Evolutionary conservation across 345 rosid species (phyloP), one percentile per base, ranked within the genome.

Genomic region (Camelina laxa): DNA sequence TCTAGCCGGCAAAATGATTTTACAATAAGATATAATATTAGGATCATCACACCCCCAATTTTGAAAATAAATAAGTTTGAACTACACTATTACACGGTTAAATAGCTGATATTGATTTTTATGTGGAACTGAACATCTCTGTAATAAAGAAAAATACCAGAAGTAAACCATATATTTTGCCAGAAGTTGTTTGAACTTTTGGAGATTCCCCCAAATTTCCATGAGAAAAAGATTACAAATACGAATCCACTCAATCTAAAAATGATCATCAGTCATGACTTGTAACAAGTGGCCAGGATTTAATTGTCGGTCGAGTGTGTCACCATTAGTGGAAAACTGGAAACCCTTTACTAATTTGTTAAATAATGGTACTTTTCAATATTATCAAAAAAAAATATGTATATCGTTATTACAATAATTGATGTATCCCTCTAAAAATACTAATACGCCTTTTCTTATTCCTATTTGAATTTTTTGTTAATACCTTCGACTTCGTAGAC

Each of bases 271-370:
- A 38, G 39, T 48, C 72, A 48, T 74, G 66, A 50, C 60, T 31
- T 75, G 61, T 67, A 59, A 57, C 27, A 48, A 48, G 60, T 58
- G 78, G 73, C 67, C 44, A 36, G 21, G 53, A 67, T 67, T 39
- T 10, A 59, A 4, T 67, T 75, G 78, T 75, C 67, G 78, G 73
- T 67, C 35, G 27, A 66, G 45, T 74, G 44, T 74, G 42, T 74
- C 60, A 16, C 65, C 66, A 65, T 60, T 66, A 66, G 72, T 65
- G 51, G 72, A 47, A 74, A 57, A 4, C 9, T 31, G 72, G 36
- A 74, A 57, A 4, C 9, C 41, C 21, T 57, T 55, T 73, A 27
- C 39, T 33, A 20, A 16, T 42, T 27, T 55, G 36, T 33, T n/a
- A 36, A 49, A 2, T n/a, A 21, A 22, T 60, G 14, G 19, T 31